Conservation (phyloP, 257 asterid species). For the Rhazya stricta region DNA sequence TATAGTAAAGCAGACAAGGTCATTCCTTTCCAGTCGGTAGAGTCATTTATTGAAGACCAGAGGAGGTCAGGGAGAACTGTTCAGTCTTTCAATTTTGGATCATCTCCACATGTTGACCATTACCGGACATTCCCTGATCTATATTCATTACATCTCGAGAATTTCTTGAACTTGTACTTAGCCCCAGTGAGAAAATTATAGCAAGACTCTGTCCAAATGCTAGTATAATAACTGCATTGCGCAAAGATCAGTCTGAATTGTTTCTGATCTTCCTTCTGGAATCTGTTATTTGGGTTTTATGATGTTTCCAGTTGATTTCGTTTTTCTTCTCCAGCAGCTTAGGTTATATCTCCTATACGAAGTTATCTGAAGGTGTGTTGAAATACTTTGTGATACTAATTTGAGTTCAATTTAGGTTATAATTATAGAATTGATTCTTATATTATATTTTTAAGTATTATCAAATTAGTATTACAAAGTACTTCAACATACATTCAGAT, state of each 20-base stretch:
- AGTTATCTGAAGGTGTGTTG: no score
- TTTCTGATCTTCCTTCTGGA: not conserved
- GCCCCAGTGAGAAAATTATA: slow-evolving; percentile 21
- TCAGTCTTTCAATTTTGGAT: slow-evolving; percentile 44
- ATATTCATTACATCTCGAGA: slow-evolving; percentile 45
- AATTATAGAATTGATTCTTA: no score
- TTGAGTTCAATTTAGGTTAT: no score
- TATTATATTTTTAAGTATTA: no score
- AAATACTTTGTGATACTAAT: no score
- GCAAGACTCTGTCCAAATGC: slow-evolving; percentile 13
- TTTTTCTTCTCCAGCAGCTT: not conserved
- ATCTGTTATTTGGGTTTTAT: not conserved
- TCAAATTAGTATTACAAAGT: no score
- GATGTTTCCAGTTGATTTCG: not conserved
- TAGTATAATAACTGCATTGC: not conserved
- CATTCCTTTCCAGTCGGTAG: slow-evolving; percentile 59
- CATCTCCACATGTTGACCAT: slow-evolving; percentile 93
- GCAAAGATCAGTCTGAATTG: not conserved
- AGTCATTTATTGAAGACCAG: slow-evolving; percentile 62
- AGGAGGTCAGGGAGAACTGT: slow-evolving; percentile 45
- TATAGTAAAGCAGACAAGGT: slow-evolving; percentile 77
- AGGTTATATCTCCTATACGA: no score
- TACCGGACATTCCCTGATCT: slow-evolving; percentile 58
- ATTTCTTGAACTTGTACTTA: slow-evolving; percentile 49
- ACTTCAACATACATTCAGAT: no score